phyloP scores from a whole-genome alignment of 2,329 filamentous ascomycete species.

The Penicillium polonicum region DNA sequence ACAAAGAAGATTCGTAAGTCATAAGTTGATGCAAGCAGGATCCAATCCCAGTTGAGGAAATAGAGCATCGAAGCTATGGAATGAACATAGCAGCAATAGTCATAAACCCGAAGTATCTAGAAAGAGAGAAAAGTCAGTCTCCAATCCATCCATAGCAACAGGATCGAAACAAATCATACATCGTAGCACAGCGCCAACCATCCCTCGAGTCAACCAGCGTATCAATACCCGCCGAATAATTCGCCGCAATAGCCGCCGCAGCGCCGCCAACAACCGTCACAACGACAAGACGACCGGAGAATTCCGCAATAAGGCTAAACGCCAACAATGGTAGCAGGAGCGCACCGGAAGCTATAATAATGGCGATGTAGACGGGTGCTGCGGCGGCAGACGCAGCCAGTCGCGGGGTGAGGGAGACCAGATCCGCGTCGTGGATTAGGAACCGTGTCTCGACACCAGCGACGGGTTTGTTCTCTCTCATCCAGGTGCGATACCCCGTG shows the following conservation, averaged over 20 bases:
- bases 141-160: background rate
- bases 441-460: conserved; percentile 54
- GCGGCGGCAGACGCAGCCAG: conserved; percentile 16
- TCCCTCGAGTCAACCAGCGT: conserved; percentile 39
- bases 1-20: conserved; percentile 19
- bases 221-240: conserved; percentile 36
- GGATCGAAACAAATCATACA: conserved; percentile 29
- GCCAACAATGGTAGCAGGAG: conserved; percentile 59
- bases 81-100: conserved; percentile 40
- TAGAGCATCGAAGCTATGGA: conserved; percentile 20
- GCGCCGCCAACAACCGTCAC: conserved; percentile 54
- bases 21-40: background rate
- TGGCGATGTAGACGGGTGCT: conserved; percentile 38
- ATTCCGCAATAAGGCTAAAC: conserved; percentile 58
- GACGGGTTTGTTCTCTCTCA: conserved; percentile 52
- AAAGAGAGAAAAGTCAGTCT: background rate
- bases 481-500: conserved; percentile 53
- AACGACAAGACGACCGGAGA: conserved; percentile 58
- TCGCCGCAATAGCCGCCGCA: conserved; percentile 42
- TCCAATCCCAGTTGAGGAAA: background rate
- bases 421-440: conserved; percentile 51
- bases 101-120: conserved; percentile 44
- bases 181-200: conserved; percentile 41
- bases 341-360: conserved; percentile 50
- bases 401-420: conserved; percentile 36